Base-by-base conservation (phyloP, 2,329 filamentous ascomycete species). In the Orbilia oligospora region DNA sequence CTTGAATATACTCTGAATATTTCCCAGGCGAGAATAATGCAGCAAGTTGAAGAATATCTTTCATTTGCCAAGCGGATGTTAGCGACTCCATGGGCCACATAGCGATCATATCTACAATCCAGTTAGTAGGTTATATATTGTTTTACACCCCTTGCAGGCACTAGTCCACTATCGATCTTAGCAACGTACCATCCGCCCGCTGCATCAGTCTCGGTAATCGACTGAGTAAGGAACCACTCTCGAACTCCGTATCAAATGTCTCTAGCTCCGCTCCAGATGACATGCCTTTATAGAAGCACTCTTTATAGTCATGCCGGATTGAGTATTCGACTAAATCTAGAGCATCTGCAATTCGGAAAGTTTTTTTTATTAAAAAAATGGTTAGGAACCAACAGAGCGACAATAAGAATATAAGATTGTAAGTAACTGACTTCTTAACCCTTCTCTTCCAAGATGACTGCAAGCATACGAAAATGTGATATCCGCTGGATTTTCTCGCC, bases 241-340 rank as follows among this genome's bases (percentile, higher is more conserved):
- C 75, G 9, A 78, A 78, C 38, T 78, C 68, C 44, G 44, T 72
- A 65, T 78, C 75, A 51, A 78, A 78, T 10, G 68, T 78, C 33
- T 78, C 75, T 30, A 78, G 55, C 44, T 72, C 75, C 4, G 75
- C 53, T 9, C 75, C 75, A 1, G 75, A 78, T 24, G 75, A 56
- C 5, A 65, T 44, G 27, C 75, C 75, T 16, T 78, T 78, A 38
- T 78, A 78, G 61, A 78, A 78, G 20, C 75, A 78, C 36, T 71
- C 55, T 51, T 78, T 78, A 38, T 78, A 78, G 46, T 78, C 75
- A 41, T 78, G 68, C 14, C 75, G 51, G 22, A 78, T 72, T 12
- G 75, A 78, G 14, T 72, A 78, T 41, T 78, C 75, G 16, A 69
- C 75, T 2, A 78, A 53, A 55, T 78, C 75, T 18, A 78, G 22